phyloP scores from a whole-genome alignment of 345 rosid genomes.

The Arabidopsis suecica region DNA sequence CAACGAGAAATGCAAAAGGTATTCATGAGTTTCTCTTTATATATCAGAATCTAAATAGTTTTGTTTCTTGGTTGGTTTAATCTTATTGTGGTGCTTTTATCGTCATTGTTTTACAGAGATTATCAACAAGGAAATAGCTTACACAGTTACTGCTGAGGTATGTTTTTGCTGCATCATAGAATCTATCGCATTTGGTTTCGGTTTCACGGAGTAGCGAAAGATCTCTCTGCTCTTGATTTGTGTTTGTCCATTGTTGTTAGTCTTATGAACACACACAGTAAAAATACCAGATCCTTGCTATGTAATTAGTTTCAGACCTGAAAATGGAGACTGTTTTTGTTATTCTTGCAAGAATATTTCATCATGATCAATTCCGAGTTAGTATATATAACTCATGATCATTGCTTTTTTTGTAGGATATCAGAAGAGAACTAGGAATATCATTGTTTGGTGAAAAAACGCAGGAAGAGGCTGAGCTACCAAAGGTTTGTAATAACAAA shows the following conservation, averaged over 20 bases:
- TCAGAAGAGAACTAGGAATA: constrained; percentile 44
- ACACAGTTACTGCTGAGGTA: constrained; percentile 40
- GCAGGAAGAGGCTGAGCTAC: constrained; percentile 36
- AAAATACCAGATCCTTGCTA: neutral
- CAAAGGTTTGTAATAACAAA: constrained; percentile 34
- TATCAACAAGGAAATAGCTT: constrained; percentile 35
- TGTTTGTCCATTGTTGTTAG: neutral
- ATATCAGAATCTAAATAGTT: neutral
- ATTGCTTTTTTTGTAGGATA: constrained; percentile 33
- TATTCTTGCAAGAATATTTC: constrained; percentile 16
- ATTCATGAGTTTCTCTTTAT: neutral
- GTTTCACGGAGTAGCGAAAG: neutral
- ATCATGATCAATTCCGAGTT: neutral
- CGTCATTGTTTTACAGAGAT: constrained; percentile 32
- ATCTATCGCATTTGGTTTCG: neutral
- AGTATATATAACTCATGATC: neutral
- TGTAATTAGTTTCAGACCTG: neutral
- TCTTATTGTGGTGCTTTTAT: neutral
- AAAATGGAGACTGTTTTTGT: neutral
- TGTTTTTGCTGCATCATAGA: neutral
- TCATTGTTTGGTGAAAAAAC: constrained; percentile 38
- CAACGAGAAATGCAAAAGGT: constrained; percentile 35
- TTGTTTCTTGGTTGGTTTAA: constrained; percentile 20
- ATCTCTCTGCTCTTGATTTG: neutral
- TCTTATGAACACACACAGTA: neutral